A percentile compares a stretch with the other conserved stretches of the same genome.
Conservation (phyloP, 2,329 filamentous ascomycete species). For the Xylaria sp. region DNA sequence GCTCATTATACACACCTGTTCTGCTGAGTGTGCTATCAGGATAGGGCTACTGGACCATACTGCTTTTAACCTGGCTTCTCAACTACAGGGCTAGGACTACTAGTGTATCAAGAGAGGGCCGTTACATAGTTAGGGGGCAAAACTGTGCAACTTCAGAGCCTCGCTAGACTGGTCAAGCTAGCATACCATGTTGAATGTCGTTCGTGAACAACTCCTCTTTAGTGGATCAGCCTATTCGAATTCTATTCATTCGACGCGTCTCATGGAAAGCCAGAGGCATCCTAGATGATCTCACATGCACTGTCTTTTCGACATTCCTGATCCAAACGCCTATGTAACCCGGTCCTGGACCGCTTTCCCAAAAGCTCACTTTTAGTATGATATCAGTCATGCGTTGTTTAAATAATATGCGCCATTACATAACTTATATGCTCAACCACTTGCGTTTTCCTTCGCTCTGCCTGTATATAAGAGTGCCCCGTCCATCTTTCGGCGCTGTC, state of each 20-base stretch:
- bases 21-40: slow-evolving; percentile 19
- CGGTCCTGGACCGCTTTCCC: background rate
- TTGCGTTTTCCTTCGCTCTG: background rate
- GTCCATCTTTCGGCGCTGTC: too few relatives aligned
- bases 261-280: background rate
- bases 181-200: background rate
- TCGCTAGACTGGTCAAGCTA: background rate
- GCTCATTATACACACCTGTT: background rate
- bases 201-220: too few relatives aligned
- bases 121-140: background rate
- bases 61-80: background rate
- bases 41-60: slow-evolving; percentile 28
- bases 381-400: background rate
- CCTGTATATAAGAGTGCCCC: background rate
- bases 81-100: too few relatives aligned
- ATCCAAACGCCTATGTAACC: slow-evolving; percentile 5
- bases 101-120: background rate
- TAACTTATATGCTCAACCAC: background rate
- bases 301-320: background rate
- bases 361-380: background rate
- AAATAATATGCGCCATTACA: background rate
- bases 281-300: background rate
- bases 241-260: background rate
- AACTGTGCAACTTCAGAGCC: too few relatives aligned
- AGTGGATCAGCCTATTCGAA: too few relatives aligned